Conservation (phyloP, 2,329 filamentous ascomycete genomes). For the Colletotrichum australisinense region DNA sequence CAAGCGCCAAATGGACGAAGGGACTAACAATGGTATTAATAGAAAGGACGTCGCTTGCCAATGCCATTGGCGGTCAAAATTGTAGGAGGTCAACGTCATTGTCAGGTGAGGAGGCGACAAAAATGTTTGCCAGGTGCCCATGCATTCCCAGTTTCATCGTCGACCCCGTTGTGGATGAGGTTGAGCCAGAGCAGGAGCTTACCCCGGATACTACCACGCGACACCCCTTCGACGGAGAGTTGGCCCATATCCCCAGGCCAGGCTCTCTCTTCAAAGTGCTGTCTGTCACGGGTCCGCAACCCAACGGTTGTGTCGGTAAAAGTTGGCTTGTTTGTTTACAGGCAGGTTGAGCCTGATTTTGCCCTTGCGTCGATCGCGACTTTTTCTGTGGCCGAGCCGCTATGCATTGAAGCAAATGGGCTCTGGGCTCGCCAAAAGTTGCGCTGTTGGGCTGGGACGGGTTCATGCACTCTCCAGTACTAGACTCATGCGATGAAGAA, state of each 20-base stretch:
- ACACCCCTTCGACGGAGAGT: not conserved
- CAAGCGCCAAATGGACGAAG: not conserved
- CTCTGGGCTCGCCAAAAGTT: not conserved
- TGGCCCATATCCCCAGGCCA: too few relatives aligned
- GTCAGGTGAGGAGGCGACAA: constrained; percentile 1
- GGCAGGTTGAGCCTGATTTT: not conserved
- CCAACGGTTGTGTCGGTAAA: not conserved
- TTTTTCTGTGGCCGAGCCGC: not conserved
- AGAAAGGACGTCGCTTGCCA: not conserved
- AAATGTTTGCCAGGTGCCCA: constrained; percentile 15
- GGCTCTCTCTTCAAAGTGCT: not conserved
- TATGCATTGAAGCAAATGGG: not conserved
- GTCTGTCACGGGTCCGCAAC: too few relatives aligned
- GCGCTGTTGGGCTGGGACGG: not conserved
- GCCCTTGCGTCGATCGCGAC: constrained; percentile 1
- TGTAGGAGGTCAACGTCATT: constrained; percentile 2
- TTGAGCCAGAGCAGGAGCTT: not conserved
- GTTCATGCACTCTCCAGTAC: not conserved
- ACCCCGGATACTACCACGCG: constrained; percentile 21
- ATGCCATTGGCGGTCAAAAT: not conserved
- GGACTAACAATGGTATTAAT: not conserved
- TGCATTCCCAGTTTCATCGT: constrained; percentile 28
- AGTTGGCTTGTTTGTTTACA: not conserved
- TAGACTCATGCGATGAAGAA: too few relatives aligned
- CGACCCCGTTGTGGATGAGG: constrained; percentile 15